Conservation (phyloP, 768 basidiomycete genomes). For the Boletus barrowsii region DNA sequence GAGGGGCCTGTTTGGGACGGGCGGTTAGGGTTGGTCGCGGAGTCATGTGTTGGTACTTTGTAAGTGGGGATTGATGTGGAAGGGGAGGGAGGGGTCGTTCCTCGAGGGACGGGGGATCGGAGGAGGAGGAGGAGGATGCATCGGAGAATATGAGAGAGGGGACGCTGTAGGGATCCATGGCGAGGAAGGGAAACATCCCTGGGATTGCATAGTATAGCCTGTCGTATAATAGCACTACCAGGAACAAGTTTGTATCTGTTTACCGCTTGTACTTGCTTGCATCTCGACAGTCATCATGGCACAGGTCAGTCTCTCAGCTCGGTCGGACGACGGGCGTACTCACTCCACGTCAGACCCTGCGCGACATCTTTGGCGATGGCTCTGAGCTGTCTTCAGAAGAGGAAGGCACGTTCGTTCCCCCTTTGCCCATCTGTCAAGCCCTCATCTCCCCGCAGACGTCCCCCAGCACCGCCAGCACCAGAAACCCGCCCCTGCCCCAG, state of each 20-base stretch:
- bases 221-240: no score
- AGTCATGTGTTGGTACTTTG: no score
- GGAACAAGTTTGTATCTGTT: constrained; percentile 10
- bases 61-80: neutral
- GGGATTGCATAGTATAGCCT: neutral
- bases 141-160: constrained; percentile 32
- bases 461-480: constrained; percentile 41
- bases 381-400: constrained; percentile 81
- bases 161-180: constrained; percentile 24
- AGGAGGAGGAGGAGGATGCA: constrained; percentile 20
- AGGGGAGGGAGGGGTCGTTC: constrained; percentile 22
- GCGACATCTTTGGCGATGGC: constrained; percentile 80
- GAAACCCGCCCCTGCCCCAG: constrained; percentile 20
- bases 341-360: constrained; percentile 24
- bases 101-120: constrained; percentile 14
- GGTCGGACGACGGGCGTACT: neutral
- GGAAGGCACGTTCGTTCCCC: constrained; percentile 37
- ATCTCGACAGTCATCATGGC: constrained; percentile 10
- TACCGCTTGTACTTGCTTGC: neutral
- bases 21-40: no score
- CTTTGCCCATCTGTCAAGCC: neutral
- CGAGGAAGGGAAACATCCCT: constrained; percentile 13
- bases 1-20: constrained; percentile 1
- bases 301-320: constrained; percentile 1
- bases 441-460: constrained; percentile 33